Base-by-base conservation (phyloP, 805 yeast genomes). In the Spathaspora hagerdaliae region DNA sequence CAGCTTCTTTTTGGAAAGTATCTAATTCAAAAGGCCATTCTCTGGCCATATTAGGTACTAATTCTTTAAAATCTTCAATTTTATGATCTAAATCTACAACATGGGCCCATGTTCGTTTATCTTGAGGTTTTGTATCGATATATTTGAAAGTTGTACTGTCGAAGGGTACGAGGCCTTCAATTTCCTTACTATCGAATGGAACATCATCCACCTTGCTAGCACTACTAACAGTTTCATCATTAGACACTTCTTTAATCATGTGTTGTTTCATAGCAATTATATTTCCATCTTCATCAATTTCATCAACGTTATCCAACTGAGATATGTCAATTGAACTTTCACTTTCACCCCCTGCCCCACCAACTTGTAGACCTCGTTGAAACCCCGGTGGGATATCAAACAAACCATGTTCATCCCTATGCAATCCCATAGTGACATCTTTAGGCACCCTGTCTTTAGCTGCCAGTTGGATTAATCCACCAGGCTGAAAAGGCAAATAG, bases 21-120 rank as follows among this genome's bases (percentile, higher is more conserved):
- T 94, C 99, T 39, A 94, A 73, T 61, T 90, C 92, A 58, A 94
- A 94, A 0, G 99, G 97, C 94, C 96, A 94, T 37, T 76, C 81
- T 43, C 96, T 73, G 0, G 99, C 99, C 73, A 92, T 92, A 50
- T 87, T 82, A 0, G 99, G 98, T 6, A 94, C 89, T 42, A 94
- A 70, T 56, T 91, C 96, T 14, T 79, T 74, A 60, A 94, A 94
- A 61, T 94, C 90, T 24, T 84, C 87, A 45, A 94, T 79, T 48
- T 78, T 79, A 57, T 89, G 95, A 57, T 87, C 81, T 41, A 94
- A 67, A 55, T 94, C 96, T 9, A 94, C 96, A 36, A 87, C 81
- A 66, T 94, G 99, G 0, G 99, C 99, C 98, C 98, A 94, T 48
- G 83, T 81, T 49, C 75, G 79, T 49, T 78, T 78, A 34, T 43